phyloP scores from a whole-genome alignment of 2,329 filamentous ascomycete species.

The Fusarium sp. region DNA sequence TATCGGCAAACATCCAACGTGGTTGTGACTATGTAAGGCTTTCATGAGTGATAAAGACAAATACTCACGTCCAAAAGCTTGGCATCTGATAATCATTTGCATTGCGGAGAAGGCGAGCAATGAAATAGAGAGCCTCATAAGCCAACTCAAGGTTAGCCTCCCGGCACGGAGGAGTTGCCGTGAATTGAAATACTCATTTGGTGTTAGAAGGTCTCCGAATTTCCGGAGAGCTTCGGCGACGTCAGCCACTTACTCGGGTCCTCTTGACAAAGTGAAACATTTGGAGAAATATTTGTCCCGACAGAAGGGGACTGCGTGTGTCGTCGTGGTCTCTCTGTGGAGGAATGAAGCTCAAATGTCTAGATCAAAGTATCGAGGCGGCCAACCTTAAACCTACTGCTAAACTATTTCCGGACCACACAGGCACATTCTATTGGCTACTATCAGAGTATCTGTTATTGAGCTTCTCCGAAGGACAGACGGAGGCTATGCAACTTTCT shows the following conservation, averaged over 20 bases:
- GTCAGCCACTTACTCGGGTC: background rate
- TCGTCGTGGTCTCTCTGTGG: background rate
- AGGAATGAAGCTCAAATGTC: conserved; percentile 30
- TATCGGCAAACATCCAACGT: background rate
- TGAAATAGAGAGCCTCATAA: background rate
- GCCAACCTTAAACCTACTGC: background rate
- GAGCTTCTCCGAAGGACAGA: background rate
- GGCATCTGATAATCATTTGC: background rate
- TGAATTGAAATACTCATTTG: conserved; percentile 3
- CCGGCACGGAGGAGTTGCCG: background rate
- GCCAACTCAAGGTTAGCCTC: background rate
- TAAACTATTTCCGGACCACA: conserved; percentile 26
- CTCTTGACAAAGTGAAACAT: background rate
- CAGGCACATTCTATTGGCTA: conserved; percentile 4
- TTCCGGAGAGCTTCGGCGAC: conserved; percentile 7
- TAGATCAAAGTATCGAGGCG: conserved; percentile 5
- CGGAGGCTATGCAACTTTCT: background rate
- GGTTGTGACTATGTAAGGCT: too few species aligned
- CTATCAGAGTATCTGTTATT: background rate
- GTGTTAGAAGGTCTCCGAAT: background rate
- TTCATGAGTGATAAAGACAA: background rate
- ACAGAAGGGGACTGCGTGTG: background rate
- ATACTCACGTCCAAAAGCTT: background rate
- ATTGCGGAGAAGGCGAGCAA: background rate
- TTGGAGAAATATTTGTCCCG: conserved; percentile 1